These are phyloP conservation scores for Candida ovalis DNA, from an alignment of 805 yeast genomes.

Conservation along the genomic window DNA sequence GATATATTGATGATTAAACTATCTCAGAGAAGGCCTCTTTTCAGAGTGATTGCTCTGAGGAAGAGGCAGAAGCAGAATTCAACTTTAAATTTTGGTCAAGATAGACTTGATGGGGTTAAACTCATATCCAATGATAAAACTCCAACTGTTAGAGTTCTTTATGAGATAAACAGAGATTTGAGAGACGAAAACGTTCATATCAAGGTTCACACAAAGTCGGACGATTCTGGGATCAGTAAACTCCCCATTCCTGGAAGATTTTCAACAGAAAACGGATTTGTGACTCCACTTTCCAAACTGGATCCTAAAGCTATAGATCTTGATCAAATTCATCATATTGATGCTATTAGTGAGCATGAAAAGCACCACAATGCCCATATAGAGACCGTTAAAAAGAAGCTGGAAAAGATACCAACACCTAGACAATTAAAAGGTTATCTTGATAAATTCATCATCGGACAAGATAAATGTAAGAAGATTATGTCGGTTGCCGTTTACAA, in stretches of 20 bases:
- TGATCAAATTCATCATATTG: background rate
- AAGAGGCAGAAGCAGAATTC: background rate
- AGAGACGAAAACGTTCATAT: slow-evolving; percentile 18
- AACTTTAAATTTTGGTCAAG: background rate
- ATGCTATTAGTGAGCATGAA: background rate
- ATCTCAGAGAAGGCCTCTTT: too few relatives aligned
- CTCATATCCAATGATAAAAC: slow-evolving; percentile 1
- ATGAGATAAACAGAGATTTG: slow-evolving; percentile 12
- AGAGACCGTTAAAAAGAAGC: slow-evolving; percentile 8
- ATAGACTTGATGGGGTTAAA: background rate
- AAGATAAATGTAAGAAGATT: slow-evolving; percentile 52
- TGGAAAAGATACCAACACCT: slow-evolving; percentile 42
- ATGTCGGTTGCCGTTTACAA: slow-evolving; percentile 59
- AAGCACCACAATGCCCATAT: slow-evolving; percentile 6
- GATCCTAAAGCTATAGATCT: background rate
- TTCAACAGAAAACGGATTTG: background rate
- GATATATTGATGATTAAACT: too few relatives aligned
- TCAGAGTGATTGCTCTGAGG: too few relatives aligned
- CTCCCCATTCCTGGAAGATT: background rate
- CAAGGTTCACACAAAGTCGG: background rate
- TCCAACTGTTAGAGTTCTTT: slow-evolving; percentile 14
- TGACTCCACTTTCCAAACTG: background rate
- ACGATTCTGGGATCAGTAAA: background rate
- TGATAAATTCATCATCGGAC: slow-evolving; percentile 54
- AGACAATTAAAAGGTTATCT: slow-evolving; percentile 39